Evolutionary conservation across 352 stramenopile genomes (phyloP).

Genomic region (Phytopythium oedochilum): DNA sequence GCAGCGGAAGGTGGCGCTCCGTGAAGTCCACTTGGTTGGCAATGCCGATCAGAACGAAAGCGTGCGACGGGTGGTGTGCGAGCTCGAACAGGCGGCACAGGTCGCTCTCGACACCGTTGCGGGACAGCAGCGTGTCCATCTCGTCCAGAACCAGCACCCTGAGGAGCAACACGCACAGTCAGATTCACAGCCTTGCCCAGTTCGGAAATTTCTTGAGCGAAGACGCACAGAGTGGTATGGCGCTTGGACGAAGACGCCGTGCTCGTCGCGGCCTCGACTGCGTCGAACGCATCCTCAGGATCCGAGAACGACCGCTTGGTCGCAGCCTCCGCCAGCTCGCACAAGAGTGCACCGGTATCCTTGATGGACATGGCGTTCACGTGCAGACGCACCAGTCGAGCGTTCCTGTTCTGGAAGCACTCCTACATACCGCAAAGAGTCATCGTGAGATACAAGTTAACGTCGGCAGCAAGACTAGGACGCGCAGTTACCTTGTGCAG

Average conservation of each 20-base stretch:
- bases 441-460: neutral
- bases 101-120: constrained; percentile 62
- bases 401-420: constrained; percentile 21
- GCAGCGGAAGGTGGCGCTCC: constrained; percentile 59
- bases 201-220: neutral
- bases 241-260: constrained; percentile 12
- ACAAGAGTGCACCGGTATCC: constrained; percentile 43
- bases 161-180: neutral
- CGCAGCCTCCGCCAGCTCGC: constrained; percentile 46
- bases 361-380: constrained; percentile 73
- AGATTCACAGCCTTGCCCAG: too few species aligned
- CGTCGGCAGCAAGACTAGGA: constrained; percentile 3
- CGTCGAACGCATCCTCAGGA: constrained; percentile 54
- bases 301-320: constrained; percentile 40
- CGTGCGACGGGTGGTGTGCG: constrained; percentile 45
- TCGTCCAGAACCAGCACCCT: constrained; percentile 79
- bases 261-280: constrained; percentile 50
- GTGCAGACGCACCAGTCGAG: constrained; percentile 39
- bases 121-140: constrained; percentile 70
- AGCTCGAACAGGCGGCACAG: constrained; percentile 77
- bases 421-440: constrained; percentile 17
- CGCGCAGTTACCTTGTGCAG: constrained; percentile 33
- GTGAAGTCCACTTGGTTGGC: constrained; percentile 86
- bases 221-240: constrained; percentile 48
- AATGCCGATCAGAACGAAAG: constrained; percentile 77